Evolutionary conservation across 352 stramenopile species (phyloP).

Genomic region (Globisporangium sylvaticum): DNA sequence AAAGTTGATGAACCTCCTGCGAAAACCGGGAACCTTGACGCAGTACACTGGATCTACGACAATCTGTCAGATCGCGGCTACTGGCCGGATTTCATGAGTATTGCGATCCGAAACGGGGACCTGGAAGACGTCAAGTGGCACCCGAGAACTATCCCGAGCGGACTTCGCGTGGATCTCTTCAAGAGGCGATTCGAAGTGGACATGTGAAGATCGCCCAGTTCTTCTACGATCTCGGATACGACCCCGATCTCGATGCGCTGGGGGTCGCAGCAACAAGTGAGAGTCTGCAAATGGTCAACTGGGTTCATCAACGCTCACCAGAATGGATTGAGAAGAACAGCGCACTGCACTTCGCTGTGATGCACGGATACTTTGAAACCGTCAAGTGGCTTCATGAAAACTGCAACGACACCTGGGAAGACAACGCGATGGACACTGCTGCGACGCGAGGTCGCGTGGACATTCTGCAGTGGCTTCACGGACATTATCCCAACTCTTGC

Average conservation of each 20-base stretch:
- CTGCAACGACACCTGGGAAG: not conserved
- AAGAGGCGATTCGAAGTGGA: not conserved
- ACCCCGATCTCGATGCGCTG: not conserved
- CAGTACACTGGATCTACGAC: too few species aligned
- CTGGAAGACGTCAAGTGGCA: too few species aligned
- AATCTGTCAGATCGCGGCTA: too few species aligned
- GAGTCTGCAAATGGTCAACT: not conserved
- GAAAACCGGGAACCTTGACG: too few species aligned
- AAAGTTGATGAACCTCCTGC: too few species aligned
- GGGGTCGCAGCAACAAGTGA: not conserved
- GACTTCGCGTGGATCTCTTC: not conserved
- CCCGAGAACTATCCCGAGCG: not conserved
- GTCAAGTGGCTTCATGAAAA: not conserved
- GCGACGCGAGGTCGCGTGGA: not conserved
- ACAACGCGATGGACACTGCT: not conserved
- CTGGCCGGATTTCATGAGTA: too few species aligned
- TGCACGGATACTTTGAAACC: too few species aligned
- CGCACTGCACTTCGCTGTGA: too few species aligned
- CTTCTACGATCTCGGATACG: not conserved
- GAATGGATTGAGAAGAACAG: too few species aligned
- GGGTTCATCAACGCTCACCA: not conserved
- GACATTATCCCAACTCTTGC: not conserved
- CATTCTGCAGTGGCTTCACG: slow-evolving; percentile 1
- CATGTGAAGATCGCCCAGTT: not conserved
- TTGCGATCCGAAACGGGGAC: too few species aligned